Evolutionary conservation across 2,329 filamentous ascomycete species (phyloP).

Genomic region (Lasiodiplodia sp.): DNA sequence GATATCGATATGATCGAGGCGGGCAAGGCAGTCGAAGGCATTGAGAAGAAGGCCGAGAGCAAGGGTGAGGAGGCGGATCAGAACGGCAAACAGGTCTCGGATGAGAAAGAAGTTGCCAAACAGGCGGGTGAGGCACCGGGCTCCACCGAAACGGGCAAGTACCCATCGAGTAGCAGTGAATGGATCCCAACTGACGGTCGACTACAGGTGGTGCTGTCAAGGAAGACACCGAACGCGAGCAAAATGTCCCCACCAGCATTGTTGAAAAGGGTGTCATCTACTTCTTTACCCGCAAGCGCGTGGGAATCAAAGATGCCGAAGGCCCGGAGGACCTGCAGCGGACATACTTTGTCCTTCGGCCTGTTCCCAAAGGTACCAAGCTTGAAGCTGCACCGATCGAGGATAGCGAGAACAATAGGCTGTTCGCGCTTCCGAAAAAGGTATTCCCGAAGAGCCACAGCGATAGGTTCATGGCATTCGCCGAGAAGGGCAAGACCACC

Average conservation of each 20-base stretch:
- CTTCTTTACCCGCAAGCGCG: slow-evolving; percentile 84
- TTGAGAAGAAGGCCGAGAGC: slow-evolving; percentile 35
- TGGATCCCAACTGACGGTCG: background rate
- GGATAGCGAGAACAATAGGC: slow-evolving; percentile 68
- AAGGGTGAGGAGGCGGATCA: slow-evolving; percentile 26
- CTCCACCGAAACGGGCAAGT: background rate
- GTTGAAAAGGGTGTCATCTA: slow-evolving; percentile 90
- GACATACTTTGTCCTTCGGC: slow-evolving; percentile 80
- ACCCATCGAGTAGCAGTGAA: background rate
- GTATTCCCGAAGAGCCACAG: slow-evolving; percentile 71
- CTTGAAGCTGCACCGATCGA: slow-evolving; percentile 66
- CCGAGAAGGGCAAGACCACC: slow-evolving; percentile 74
- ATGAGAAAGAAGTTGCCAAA: slow-evolving; percentile 36
- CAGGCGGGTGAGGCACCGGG: background rate
- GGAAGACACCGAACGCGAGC: slow-evolving; percentile 59
- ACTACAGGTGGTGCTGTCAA: slow-evolving; percentile 51
- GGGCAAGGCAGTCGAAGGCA: slow-evolving; percentile 32
- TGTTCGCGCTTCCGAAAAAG: slow-evolving; percentile 86
- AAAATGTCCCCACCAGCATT: slow-evolving; percentile 65
- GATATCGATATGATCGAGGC: slow-evolving; percentile 36
- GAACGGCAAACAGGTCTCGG: background rate
- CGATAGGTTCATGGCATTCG: slow-evolving; percentile 81
- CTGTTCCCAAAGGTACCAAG: slow-evolving; percentile 73
- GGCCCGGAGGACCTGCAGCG: slow-evolving; percentile 76
- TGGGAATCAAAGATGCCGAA: slow-evolving; percentile 74